Evolutionary conservation across 2,329 filamentous ascomycete genomes (phyloP).

Genomic region (Aspergillus latus): DNA sequence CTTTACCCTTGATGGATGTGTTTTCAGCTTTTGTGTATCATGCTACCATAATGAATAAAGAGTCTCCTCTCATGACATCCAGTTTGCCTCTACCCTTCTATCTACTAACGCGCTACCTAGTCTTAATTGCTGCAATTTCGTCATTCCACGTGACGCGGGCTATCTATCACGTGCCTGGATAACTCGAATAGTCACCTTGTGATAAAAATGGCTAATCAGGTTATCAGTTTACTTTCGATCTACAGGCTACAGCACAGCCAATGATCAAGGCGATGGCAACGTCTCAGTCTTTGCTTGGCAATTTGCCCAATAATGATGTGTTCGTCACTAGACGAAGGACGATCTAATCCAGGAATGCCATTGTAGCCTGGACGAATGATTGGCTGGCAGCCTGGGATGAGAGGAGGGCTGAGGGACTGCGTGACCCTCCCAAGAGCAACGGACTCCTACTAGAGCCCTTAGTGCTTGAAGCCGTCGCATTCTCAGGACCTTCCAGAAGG

Average conservation of each 20-base stretch:
- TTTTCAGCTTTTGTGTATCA: constrained; percentile 24
- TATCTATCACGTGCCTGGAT: not conserved
- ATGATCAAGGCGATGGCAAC: not conserved
- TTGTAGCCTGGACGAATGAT: constrained; percentile 2
- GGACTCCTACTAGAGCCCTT: constrained; percentile 1
- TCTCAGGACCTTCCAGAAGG: constrained; percentile 25
- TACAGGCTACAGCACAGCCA: not conserved
- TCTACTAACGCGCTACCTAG: not conserved
- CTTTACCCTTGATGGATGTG: constrained; percentile 16
- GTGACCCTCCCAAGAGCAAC: not conserved
- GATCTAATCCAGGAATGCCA: constrained; percentile 11
- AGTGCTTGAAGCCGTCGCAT: constrained; percentile 16
- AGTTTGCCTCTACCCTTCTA: not conserved
- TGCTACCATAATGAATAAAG: constrained; percentile 29
- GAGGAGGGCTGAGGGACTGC: not conserved
- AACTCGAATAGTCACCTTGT: not conserved
- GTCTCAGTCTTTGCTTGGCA: not conserved
- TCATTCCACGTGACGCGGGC: constrained; percentile 1
- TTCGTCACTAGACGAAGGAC: constrained; percentile 11
- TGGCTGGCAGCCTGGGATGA: constrained; percentile 5
- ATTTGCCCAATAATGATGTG: constrained; percentile 13
- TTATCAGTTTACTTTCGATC: not conserved
- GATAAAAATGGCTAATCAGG: no score
- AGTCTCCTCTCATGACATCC: constrained; percentile 28
- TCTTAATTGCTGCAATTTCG: not conserved